These are phyloP conservation scores for Xylaria sp. DNA, from an alignment of 2,329 filamentous ascomycete genomes.

Conservation along the genomic window DNA sequence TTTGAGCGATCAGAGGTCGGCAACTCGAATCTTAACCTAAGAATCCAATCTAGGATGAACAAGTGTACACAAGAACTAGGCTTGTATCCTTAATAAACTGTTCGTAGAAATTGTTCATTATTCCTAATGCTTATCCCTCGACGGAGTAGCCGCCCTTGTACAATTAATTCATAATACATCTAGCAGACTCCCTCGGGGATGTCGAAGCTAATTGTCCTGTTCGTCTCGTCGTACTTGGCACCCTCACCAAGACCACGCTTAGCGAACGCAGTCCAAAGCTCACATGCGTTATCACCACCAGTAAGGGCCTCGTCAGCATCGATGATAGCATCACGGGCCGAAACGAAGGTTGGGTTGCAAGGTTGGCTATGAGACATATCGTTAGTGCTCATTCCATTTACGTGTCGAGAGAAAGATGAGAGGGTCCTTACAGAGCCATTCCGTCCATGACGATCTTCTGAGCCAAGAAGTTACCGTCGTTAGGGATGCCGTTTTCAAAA, in stretches of 20 bases:
- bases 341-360: constrained; percentile 61
- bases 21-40: neutral
- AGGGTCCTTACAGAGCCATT: constrained; percentile 54
- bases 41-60: neutral
- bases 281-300: constrained; percentile 58
- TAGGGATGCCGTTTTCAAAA: constrained; percentile 56
- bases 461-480: constrained; percentile 59
- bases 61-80: neutral
- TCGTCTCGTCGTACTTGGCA: constrained; percentile 42
- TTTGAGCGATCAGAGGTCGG: neutral
- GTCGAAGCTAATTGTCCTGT: constrained; percentile 45
- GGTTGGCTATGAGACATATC: constrained; percentile 52
- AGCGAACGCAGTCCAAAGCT: constrained; percentile 62
- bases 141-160: neutral
- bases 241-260: constrained; percentile 60
- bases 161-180: neutral
- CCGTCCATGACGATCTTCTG: constrained; percentile 62
- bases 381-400: constrained; percentile 5
- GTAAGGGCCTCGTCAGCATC: constrained; percentile 61
- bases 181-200: constrained; percentile 49
- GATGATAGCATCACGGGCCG: constrained; percentile 60
- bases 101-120: neutral
- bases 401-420: neutral
- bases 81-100: neutral
- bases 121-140: neutral